These are phyloP conservation scores for Iris macrosiphon DNA, from an alignment of 106 monocot genomes.

Conservation along the genomic window DNA sequence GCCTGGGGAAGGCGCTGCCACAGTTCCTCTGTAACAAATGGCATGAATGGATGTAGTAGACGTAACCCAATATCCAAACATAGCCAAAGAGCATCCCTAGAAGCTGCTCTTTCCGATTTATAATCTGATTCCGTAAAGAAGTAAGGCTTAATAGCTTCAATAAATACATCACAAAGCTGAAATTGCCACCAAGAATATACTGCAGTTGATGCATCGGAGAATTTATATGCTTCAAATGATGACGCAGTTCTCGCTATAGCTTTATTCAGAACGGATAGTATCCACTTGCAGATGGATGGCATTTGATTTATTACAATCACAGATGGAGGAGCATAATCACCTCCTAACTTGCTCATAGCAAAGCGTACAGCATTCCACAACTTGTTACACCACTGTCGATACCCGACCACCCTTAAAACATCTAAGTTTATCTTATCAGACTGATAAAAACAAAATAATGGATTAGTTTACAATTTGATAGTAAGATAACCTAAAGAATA, in stretches of 20 bases:
- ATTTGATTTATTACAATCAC: slow-evolving; percentile 35
- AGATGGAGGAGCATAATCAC: slow-evolving; percentile 63
- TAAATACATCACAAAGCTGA: slow-evolving; percentile 97
- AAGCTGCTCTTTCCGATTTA: slow-evolving; percentile 45
- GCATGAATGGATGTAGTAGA: slow-evolving; percentile 98
- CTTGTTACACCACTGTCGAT: slow-evolving; percentile 97
- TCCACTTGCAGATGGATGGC: slow-evolving; percentile 96
- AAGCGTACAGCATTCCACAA: slow-evolving; percentile 98
- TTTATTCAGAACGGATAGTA: slow-evolving; percentile 80
- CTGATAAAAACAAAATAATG: slow-evolving; percentile 26
- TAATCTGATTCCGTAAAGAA: slow-evolving; percentile 44
- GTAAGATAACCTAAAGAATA: not conserved
- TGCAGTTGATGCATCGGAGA: slow-evolving; percentile 79
- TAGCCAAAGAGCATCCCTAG: slow-evolving; percentile 71
- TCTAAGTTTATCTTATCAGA: slow-evolving; percentile 93
- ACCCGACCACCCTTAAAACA: slow-evolving; percentile 78
- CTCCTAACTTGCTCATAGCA: slow-evolving; percentile 88
- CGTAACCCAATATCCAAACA: slow-evolving; percentile 92
- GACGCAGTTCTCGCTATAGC: slow-evolving; percentile 69
- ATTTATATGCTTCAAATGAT: slow-evolving; percentile 72
- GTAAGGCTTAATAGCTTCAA: slow-evolving; percentile 97
- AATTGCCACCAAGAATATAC: slow-evolving; percentile 96
- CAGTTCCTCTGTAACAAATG: slow-evolving; percentile 87
- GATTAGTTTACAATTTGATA: slow-evolving; percentile 4
- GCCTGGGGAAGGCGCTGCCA: slow-evolving; percentile 93